Conservation (phyloP, 352 stramenopile genomes). For the Globisporangium barbulae region DNA sequence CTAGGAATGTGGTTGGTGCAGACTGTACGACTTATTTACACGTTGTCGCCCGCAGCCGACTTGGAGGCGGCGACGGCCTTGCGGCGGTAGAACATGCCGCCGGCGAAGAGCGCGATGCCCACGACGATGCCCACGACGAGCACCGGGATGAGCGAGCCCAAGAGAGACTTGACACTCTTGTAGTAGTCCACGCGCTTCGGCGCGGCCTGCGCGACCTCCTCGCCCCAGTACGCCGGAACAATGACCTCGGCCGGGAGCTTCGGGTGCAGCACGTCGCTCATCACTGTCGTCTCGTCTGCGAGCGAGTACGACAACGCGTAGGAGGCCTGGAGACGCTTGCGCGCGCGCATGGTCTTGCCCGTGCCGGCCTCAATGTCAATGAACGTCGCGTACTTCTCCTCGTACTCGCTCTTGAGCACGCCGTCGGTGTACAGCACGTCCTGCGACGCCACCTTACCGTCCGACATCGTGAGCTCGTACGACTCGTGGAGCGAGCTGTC, state of each 20-base stretch:
- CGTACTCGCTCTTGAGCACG: slow-evolving; percentile 47
- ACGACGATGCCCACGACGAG: slow-evolving; percentile 57
- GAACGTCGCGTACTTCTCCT: slow-evolving; percentile 49
- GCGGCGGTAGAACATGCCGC: slow-evolving; percentile 48
- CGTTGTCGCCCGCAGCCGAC: slow-evolving; percentile 14
- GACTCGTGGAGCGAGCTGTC: slow-evolving; percentile 38
- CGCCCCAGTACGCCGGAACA: slow-evolving; percentile 52
- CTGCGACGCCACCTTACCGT: slow-evolving; percentile 37
- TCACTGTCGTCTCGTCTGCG: slow-evolving; percentile 30
- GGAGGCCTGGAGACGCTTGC: slow-evolving; percentile 64
- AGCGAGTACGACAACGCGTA: slow-evolving; percentile 47
- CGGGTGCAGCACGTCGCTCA: slow-evolving; percentile 64
- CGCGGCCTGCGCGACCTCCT: slow-evolving; percentile 45
- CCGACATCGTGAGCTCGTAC: slow-evolving; percentile 48
- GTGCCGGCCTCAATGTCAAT: slow-evolving; percentile 68
- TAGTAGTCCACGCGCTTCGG: slow-evolving; percentile 39
- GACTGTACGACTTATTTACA: slow-evolving; percentile 5
- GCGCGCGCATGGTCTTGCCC: slow-evolving; percentile 62
- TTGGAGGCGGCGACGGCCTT: slow-evolving; percentile 14
- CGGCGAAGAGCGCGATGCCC: slow-evolving; percentile 32
- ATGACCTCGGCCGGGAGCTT: slow-evolving; percentile 52
- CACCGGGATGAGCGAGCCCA: slow-evolving; percentile 57
- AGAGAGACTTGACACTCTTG: slow-evolving; percentile 46
- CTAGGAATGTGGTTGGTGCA: slow-evolving; percentile 4
- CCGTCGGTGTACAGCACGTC: slow-evolving; percentile 40